Conservation (phyloP, 73 alveolate species). For the Uronychia setigera region DNA sequence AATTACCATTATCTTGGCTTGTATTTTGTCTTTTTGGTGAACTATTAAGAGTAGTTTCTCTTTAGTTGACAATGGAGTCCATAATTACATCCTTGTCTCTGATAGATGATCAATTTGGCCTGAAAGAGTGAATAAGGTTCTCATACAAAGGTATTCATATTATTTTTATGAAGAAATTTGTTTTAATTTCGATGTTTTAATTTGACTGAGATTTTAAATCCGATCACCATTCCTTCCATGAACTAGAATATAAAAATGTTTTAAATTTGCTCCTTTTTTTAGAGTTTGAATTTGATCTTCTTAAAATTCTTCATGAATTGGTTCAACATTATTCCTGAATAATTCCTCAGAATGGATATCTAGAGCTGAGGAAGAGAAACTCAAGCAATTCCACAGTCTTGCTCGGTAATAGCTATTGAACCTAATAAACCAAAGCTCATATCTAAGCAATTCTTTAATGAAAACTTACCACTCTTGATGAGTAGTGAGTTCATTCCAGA, state of each 20-base stretch:
- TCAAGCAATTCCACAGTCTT: not conserved
- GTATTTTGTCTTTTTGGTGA: too few relatives aligned
- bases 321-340: not conserved
- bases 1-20: too few relatives aligned
- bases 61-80: too few relatives aligned
- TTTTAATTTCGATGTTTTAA: too few relatives aligned
- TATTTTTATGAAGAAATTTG: too few relatives aligned
- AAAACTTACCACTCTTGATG: not conserved
- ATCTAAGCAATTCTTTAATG: not conserved
- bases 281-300: not conserved
- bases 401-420: not conserved
- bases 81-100: too few relatives aligned
- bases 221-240: not conserved
- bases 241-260: not conserved
- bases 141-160: too few relatives aligned
- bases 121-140: too few relatives aligned
- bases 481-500: not conserved
- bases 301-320: not conserved
- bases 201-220: not conserved
- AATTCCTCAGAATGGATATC: not conserved
- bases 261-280: not conserved
- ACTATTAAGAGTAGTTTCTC: too few relatives aligned
- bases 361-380: not conserved
- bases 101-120: too few relatives aligned
- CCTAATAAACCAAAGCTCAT: not conserved